These are phyloP conservation scores for Platanthera guangdongensis DNA, from an alignment of 106 monocot species.

Conservation along the genomic window DNA sequence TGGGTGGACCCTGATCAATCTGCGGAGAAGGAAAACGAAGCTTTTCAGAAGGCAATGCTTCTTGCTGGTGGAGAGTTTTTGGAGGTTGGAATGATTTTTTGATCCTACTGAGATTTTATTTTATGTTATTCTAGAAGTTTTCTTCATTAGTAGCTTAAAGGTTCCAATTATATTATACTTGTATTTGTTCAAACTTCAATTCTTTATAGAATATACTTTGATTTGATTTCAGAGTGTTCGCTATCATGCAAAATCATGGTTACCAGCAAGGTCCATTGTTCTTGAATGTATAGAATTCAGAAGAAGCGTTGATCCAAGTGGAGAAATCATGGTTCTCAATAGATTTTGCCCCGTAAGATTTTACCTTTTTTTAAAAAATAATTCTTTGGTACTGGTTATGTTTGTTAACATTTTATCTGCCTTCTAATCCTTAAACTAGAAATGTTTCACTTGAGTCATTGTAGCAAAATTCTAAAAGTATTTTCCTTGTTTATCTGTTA, in stretches of 20 bases:
- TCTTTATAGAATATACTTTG: not conserved
- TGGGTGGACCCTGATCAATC: constrained; percentile 96
- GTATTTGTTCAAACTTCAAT: not conserved
- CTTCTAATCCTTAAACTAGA: not conserved
- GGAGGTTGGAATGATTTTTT: constrained; percentile 36
- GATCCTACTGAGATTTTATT: not conserved
- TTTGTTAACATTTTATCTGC: not conserved
- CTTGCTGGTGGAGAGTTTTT: constrained; percentile 87
- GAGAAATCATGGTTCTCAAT: constrained; percentile 79
- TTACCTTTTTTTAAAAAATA: not conserved
- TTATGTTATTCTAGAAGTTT: not conserved
- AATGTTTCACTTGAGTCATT: not conserved
- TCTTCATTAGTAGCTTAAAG: not conserved
- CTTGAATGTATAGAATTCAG: constrained; percentile 58
- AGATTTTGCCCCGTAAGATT: constrained; percentile 75
- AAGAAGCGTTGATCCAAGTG: constrained; percentile 55
- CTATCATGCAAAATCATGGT: constrained; percentile 69
- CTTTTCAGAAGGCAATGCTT: constrained; percentile 76
- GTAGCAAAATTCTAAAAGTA: too few species aligned
- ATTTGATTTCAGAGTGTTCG: constrained; percentile 39
- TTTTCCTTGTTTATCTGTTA: too few species aligned
- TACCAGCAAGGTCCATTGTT: constrained; percentile 84
- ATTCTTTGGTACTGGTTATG: not conserved
- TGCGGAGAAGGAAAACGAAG: constrained; percentile 83
- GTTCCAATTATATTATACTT: not conserved